phyloP scores from a whole-genome alignment of 148 eudicot genomes.

The Salicornia ramosissima region DNA sequence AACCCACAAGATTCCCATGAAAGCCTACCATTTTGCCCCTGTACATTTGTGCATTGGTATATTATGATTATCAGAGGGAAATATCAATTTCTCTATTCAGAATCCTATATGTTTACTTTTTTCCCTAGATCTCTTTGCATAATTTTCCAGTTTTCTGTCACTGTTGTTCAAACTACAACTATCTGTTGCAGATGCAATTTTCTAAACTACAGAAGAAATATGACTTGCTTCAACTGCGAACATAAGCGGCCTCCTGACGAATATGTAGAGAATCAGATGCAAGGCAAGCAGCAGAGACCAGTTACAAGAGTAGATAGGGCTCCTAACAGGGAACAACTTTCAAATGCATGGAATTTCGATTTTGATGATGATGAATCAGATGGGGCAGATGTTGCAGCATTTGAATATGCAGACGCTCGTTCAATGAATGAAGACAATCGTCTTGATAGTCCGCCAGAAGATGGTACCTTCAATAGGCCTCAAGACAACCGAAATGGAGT shows the following conservation, averaged over 20 bases:
- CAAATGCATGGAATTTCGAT: slow-evolving; percentile 97
- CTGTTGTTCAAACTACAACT: slow-evolving; percentile 6
- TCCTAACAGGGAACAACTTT: slow-evolving; percentile 49
- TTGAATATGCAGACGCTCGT: slow-evolving; percentile 85
- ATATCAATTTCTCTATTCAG: too few species aligned
- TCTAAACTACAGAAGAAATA: slow-evolving; percentile 89
- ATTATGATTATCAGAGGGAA: neutral
- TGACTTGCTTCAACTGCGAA: slow-evolving; percentile 83
- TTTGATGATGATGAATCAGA: slow-evolving; percentile 96
- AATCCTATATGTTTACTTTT: too few species aligned
- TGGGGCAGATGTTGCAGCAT: slow-evolving; percentile 98
- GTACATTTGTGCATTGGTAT: neutral
- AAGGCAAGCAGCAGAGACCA: slow-evolving; percentile 48
- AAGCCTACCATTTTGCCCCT: neutral
- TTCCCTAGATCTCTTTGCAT: too few species aligned
- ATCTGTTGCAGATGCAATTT: slow-evolving; percentile 74
- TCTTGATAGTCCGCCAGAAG: slow-evolving; percentile 33
- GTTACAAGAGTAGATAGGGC: slow-evolving; percentile 37
- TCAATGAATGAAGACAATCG: slow-evolving; percentile 48
- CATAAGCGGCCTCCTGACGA: slow-evolving; percentile 92
- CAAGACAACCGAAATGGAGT: slow-evolving; percentile 27
- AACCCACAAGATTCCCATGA: neutral
- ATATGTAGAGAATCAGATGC: slow-evolving; percentile 54
- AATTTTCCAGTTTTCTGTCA: neutral
- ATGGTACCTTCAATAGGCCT: slow-evolving; percentile 31